Conservation (phyloP, 2,329 filamentous ascomycete species). For the Allantophomopsis lycopodina region DNA sequence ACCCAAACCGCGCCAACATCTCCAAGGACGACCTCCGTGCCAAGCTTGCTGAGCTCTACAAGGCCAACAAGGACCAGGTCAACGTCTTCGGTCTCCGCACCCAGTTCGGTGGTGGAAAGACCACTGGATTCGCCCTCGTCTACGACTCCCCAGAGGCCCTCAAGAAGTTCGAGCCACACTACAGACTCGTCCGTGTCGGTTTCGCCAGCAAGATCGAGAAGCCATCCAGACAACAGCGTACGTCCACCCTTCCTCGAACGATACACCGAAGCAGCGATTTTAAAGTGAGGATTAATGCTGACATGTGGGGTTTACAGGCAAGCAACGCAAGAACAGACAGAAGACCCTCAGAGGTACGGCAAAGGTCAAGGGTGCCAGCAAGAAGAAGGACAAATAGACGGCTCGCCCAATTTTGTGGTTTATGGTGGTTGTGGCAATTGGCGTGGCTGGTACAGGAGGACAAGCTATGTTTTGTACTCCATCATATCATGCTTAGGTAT, state of each 20-base stretch:
- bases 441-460: slow-evolving; percentile 16
- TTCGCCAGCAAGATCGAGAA: slow-evolving; percentile 92
- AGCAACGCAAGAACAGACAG: slow-evolving; percentile 99
- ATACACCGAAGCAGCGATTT: slow-evolving; percentile 2
- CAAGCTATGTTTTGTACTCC: slow-evolving; percentile 14
- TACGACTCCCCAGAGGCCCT: slow-evolving; percentile 97
- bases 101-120: slow-evolving; percentile 99
- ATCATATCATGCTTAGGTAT: slow-evolving; percentile 5
- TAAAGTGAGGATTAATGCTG: slow-evolving; percentile 8
- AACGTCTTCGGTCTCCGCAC: slow-evolving; percentile 97
- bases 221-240: slow-evolving; percentile 97
- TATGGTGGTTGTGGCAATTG: slow-evolving; percentile 11
- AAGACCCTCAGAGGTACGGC: slow-evolving; percentile 97
- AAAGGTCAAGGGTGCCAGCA: slow-evolving; percentile 91
- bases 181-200: slow-evolving; percentile 91
- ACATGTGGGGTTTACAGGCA: slow-evolving; percentile 50
- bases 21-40: slow-evolving; percentile 96
- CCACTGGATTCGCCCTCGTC: slow-evolving; percentile 94
- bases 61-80: slow-evolving; percentile 94
- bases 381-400: slow-evolving; percentile 87
- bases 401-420: slow-evolving; percentile 11
- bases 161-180: slow-evolving; percentile 99
- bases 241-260: slow-evolving; percentile 32
- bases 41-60: slow-evolving; percentile 94
- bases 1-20: slow-evolving; percentile 96